A percentile compares a stretch with the other conserved stretches of the same genome.
Evolutionary conservation across 1,284 basidiomycete species (phyloP).

Genomic region (Heterobasidion irregulare): DNA sequence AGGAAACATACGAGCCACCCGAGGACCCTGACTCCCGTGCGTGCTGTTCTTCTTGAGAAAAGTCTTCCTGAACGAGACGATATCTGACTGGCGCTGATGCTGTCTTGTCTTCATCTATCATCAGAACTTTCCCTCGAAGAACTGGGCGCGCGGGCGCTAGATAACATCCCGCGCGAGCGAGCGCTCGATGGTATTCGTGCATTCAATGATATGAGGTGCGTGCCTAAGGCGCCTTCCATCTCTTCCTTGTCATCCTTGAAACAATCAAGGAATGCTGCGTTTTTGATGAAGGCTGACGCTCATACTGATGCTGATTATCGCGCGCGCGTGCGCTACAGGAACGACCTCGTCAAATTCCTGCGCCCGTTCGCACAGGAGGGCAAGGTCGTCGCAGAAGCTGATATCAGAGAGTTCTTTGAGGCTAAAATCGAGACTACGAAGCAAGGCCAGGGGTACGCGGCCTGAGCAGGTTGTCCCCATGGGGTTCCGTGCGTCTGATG

Average conservation of each 20-base stretch:
- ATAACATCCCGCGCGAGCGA: slow-evolving; percentile 60
- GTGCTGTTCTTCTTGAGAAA: slow-evolving; percentile 4
- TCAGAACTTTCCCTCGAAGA: slow-evolving; percentile 68
- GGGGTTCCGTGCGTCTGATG: not conserved
- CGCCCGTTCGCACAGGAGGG: slow-evolving; percentile 73
- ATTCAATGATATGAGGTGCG: slow-evolving; percentile 70
- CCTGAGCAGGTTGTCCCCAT: not conserved
- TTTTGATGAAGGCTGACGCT: not conserved
- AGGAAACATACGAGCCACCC: slow-evolving; percentile 75
- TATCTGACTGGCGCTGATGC: not conserved
- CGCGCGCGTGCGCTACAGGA: slow-evolving; percentile 30
- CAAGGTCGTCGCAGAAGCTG: slow-evolving; percentile 65
- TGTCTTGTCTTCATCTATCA: not conserved
- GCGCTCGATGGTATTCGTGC: slow-evolving; percentile 75
- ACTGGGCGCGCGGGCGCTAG: slow-evolving; percentile 68
- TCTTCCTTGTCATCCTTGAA: not conserved
- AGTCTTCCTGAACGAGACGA: not conserved
- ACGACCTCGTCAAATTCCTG: slow-evolving; percentile 62
- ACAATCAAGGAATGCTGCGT: not conserved
- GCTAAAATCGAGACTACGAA: slow-evolving; percentile 8
- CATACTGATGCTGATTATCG: not conserved
- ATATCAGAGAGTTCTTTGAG: slow-evolving; percentile 67
- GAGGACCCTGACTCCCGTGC: slow-evolving; percentile 74
- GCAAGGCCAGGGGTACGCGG: not conserved
- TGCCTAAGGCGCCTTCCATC: not conserved